Conservation (phyloP, 768 basidiomycete species). For the Mycena venus region DNA sequence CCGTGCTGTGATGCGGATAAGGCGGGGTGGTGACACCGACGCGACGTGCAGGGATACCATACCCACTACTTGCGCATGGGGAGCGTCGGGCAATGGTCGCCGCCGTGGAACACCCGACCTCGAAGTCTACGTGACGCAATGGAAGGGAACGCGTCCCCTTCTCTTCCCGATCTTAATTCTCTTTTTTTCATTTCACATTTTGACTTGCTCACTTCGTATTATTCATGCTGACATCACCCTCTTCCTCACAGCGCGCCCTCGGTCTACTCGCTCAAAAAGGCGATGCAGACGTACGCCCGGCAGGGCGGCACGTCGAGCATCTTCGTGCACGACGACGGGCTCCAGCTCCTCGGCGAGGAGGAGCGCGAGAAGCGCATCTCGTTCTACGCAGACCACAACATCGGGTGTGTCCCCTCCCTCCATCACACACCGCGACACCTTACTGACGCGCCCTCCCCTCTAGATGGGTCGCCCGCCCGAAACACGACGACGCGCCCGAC, state of each 20-base stretch:
- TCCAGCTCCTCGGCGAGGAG: slow-evolving; percentile 73
- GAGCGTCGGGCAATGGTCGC: too few species aligned
- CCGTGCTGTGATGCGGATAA: too few species aligned
- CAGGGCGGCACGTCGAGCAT: slow-evolving; percentile 88
- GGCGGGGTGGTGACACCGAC: too few species aligned
- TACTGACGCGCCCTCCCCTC: not conserved
- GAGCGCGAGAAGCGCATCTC: slow-evolving; percentile 76
- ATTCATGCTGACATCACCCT: slow-evolving; percentile 3
- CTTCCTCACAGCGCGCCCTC: slow-evolving; percentile 70
- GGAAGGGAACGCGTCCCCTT: too few species aligned
- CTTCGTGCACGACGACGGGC: slow-evolving; percentile 87
- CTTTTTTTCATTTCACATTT: too few species aligned
- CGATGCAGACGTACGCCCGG: slow-evolving; percentile 93
- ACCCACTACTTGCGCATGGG: too few species aligned
- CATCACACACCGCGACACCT: not conserved
- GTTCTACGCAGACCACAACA: slow-evolving; percentile 83
- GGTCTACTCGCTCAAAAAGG: slow-evolving; percentile 83
- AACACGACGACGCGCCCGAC: slow-evolving; percentile 69
- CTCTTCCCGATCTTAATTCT: too few species aligned
- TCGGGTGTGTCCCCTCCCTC: slow-evolving; percentile 54
- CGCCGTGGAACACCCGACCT: too few species aligned
- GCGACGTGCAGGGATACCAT: too few species aligned
- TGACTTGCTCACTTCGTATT: too few species aligned
- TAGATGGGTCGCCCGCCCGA: slow-evolving; percentile 84
- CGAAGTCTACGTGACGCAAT: too few species aligned